phyloP scores from a whole-genome alignment of 202 grass and related monocot species.

The Eragrostis tef region DNA sequence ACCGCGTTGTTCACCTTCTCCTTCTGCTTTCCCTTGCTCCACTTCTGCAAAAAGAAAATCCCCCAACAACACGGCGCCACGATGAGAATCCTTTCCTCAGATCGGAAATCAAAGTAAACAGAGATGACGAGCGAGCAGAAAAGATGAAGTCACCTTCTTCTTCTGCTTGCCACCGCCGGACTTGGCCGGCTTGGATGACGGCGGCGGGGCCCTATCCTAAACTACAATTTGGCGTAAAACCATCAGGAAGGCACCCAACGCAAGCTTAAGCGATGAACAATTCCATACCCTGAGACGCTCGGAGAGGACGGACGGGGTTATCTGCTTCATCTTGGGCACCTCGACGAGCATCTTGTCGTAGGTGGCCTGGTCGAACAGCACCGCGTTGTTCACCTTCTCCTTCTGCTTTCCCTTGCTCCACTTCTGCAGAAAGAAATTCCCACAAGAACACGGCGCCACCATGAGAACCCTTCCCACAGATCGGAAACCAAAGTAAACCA shows the following conservation, averaged over 20 bases:
- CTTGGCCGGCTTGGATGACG: no score
- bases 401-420: slow-evolving; percentile 97
- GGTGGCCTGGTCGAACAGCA: slow-evolving; percentile 77
- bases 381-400: slow-evolving; percentile 87
- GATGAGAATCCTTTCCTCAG: no score
- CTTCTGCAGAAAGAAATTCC: slow-evolving; percentile 47
- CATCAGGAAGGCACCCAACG: background rate
- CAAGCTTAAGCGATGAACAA: background rate
- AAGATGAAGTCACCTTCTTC: no score
- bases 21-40: no score
- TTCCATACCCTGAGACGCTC: slow-evolving; percentile 75
- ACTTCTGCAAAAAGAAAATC: no score
- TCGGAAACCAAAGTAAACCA: background rate
- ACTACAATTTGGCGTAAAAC: background rate
- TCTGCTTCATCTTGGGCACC: slow-evolving; percentile 83
- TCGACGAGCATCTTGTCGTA: slow-evolving; percentile 79
- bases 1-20: no score
- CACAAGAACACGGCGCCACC: background rate
- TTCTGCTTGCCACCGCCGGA: no score
- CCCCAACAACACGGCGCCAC: no score
- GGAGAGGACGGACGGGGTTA: slow-evolving; percentile 74
- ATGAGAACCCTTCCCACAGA: slow-evolving; percentile 9
- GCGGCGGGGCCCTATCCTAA: background rate
- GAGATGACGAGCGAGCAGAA: no score
- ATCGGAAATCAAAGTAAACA: no score